These are phyloP conservation scores for Blastobotrys indianensis DNA, from an alignment of 1,139 yeast genomes.

Conservation along the genomic window DNA sequence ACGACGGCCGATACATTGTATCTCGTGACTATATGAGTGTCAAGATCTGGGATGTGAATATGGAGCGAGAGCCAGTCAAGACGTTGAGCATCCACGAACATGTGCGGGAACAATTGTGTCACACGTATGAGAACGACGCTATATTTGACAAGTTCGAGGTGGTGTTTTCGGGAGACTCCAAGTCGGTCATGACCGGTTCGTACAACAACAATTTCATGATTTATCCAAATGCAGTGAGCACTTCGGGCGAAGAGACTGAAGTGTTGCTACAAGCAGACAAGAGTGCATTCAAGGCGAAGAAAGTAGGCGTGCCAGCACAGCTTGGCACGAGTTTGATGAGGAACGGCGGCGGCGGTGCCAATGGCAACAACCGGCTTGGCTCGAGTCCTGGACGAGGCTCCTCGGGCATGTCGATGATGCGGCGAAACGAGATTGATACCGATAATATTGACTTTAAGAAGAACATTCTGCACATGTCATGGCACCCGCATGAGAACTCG, in stretches of 20 bases:
- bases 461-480: slow-evolving; percentile 89
- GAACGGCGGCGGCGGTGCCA: slow-evolving; percentile 15
- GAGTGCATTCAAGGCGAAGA: slow-evolving; percentile 86
- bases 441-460: slow-evolving; percentile 91
- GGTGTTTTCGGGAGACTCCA: slow-evolving; percentile 88
- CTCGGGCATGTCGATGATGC: slow-evolving; percentile 30
- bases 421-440: slow-evolving; percentile 49
- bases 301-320: slow-evolving; percentile 40
- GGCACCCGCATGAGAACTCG: slow-evolving; percentile 97
- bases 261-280: slow-evolving; percentile 95
- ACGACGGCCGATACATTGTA: slow-evolving; percentile 90
- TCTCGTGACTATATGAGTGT: slow-evolving; percentile 96
- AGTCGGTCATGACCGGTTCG: slow-evolving; percentile 93
- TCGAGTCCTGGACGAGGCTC: slow-evolving; percentile 20
- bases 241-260: slow-evolving; percentile 56
- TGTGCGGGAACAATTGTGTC: slow-evolving; percentile 87
- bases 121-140: slow-evolving; percentile 96
- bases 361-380: slow-evolving; percentile 15
- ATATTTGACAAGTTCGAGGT: slow-evolving; percentile 98
- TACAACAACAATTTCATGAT: slow-evolving; percentile 96
- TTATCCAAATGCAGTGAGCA: slow-evolving; percentile 68
- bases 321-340: slow-evolving; percentile 22
- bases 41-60: slow-evolving; percentile 96
- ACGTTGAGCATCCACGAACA: slow-evolving; percentile 96
- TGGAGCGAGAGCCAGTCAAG: slow-evolving; percentile 92